phyloP scores from a whole-genome alignment of 192 early-diverging fungal species.

The Podochytrium sp. region DNA sequence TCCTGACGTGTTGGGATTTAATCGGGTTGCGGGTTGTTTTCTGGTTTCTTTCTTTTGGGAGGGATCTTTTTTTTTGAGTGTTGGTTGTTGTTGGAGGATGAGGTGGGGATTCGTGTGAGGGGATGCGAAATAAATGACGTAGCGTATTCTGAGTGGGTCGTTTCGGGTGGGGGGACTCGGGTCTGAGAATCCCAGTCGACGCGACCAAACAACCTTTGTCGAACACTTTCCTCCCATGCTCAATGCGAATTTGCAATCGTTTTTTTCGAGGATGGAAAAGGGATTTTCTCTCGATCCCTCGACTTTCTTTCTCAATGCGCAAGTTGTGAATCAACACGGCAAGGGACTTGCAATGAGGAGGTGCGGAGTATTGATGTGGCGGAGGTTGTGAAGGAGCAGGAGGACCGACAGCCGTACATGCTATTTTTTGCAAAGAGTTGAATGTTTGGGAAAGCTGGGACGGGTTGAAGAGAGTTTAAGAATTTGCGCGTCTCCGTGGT shows the following conservation, averaged over 20 bases:
- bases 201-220: slow-evolving; percentile 85
- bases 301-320: slow-evolving; percentile 39
- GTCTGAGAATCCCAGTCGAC: slow-evolving; percentile 39
- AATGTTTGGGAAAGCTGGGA: no score
- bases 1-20: not conserved
- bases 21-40: no score
- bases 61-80: no score
- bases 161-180: no score
- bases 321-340: slow-evolving; percentile 97
- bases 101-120: no score
- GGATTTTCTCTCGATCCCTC: not conserved
- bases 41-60: no score
- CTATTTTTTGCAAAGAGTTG: slow-evolving; percentile 60
- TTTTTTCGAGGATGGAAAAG: slow-evolving; percentile 39
- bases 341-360: slow-evolving; percentile 72
- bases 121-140: no score
- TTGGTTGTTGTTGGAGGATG: no score
- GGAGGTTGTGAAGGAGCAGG: slow-evolving; percentile 61
- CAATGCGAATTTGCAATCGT: slow-evolving; percentile 92
- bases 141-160: no score
- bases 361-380: slow-evolving; percentile 61
- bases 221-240: slow-evolving; percentile 87
- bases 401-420: slow-evolving; percentile 75
- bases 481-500: no score
- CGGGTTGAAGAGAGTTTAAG: no score